Conservation (phyloP, 306 rosid genomes). For the Trifolium pratense region DNA sequence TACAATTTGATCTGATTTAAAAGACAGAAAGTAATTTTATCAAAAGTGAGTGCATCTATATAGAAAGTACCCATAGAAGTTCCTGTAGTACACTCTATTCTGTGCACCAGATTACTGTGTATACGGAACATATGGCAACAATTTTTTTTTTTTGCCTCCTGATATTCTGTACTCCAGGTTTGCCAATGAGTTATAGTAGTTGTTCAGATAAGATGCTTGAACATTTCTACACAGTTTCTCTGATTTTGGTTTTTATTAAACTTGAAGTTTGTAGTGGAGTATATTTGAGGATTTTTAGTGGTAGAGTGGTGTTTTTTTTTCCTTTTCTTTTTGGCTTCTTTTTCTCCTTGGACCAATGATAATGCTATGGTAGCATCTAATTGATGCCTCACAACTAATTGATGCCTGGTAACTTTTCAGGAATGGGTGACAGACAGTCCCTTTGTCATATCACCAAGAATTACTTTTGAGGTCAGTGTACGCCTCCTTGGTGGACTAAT, state of each 20-base stretch:
- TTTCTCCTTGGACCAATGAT: slow-evolving; percentile 12
- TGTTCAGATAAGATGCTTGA: neutral
- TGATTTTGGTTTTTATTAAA: slow-evolving; percentile 12
- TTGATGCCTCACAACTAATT: slow-evolving; percentile 41
- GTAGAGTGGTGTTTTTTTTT: neutral
- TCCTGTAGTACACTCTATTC: neutral
- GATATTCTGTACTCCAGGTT: slow-evolving; percentile 6
- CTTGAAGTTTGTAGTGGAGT: slow-evolving; percentile 5
- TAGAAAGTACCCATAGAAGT: slow-evolving; percentile 7
- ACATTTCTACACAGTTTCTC: slow-evolving; percentile 15
- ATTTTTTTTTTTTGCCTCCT: neutral
- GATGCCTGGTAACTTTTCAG: slow-evolving; percentile 54
- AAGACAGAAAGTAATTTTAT: no score
- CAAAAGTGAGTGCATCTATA: neutral
- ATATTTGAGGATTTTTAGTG: slow-evolving; percentile 8
- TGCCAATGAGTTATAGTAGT: slow-evolving; percentile 21
- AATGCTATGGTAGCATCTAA: slow-evolving; percentile 28
- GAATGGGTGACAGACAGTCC: slow-evolving; percentile 99
- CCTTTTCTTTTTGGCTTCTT: neutral
- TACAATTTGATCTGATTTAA: neutral
- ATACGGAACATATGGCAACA: neutral
- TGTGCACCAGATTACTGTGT: slow-evolving; percentile 9
- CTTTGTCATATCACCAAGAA: slow-evolving; percentile 97
- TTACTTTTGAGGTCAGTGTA: slow-evolving; percentile 98
- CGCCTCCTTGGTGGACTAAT: slow-evolving; percentile 98